Evolutionary conservation across 2,329 filamentous ascomycete species (phyloP).

Genomic region (Trichoderma gracile): DNA sequence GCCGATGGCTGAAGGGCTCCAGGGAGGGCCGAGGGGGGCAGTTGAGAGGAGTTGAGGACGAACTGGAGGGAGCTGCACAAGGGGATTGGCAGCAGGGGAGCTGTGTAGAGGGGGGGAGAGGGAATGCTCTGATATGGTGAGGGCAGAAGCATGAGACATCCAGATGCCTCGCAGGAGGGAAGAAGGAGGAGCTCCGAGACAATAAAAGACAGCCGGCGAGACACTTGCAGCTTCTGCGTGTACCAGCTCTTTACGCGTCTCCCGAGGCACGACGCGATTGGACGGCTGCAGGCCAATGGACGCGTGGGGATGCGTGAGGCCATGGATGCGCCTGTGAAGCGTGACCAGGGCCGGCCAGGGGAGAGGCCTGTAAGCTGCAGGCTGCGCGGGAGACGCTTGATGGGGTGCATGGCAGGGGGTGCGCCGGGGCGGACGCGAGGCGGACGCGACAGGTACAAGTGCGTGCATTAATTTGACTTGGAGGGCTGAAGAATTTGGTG

Average conservation of each 20-base stretch:
- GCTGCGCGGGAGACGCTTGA: neutral
- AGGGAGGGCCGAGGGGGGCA: neutral
- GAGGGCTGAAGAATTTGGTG: neutral
- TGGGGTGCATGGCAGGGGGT: neutral
- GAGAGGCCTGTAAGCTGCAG: constrained; percentile 1
- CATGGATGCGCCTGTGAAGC: constrained; percentile 16
- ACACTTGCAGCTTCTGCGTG: neutral
- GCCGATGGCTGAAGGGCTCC: neutral
- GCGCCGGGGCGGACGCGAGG: neutral
- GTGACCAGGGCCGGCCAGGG: neutral
- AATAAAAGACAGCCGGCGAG: constrained; percentile 6
- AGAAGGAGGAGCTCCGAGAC: neutral
- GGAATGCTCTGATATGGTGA: neutral
- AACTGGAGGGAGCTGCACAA: constrained; percentile 14
- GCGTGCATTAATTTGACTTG: neutral
- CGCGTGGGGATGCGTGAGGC: constrained; percentile 22
- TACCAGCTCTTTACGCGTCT: constrained; percentile 13
- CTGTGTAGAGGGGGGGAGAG: neutral
- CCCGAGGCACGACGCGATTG: constrained; percentile 8
- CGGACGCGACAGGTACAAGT: neutral
- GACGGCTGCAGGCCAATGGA: constrained; percentile 8
- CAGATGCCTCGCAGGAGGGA: neutral
- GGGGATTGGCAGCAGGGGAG: constrained; percentile 14
- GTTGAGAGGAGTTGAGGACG: neutral
- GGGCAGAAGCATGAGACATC: neutral